Evolutionary conservation across 2,329 filamentous ascomycete genomes (phyloP).

Genomic region (Cladosporium phlei): DNA sequence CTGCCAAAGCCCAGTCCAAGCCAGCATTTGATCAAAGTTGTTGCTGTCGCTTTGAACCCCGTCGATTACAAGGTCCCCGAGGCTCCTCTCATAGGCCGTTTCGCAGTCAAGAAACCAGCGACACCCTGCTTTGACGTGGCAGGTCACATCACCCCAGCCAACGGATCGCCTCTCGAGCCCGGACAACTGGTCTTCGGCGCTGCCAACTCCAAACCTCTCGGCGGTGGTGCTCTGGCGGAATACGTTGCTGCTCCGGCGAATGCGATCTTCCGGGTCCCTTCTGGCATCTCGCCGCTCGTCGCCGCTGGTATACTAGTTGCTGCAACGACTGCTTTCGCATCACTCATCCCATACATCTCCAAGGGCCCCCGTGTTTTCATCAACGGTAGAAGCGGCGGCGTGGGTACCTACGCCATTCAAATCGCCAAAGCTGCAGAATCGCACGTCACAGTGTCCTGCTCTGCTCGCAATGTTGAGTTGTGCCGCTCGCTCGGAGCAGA

Average conservation of each 20-base stretch:
- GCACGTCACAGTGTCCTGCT: constrained; percentile 57
- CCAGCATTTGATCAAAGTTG: constrained; percentile 53
- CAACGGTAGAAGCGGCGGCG: constrained; percentile 61
- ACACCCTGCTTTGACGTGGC: constrained; percentile 50
- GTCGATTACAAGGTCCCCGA: constrained; percentile 62
- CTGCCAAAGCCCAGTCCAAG: constrained; percentile 28
- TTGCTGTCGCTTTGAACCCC: constrained; percentile 50
- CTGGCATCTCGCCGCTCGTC: constrained; percentile 36
- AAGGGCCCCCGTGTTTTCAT: constrained; percentile 53
- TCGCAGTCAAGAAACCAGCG: constrained; percentile 35
- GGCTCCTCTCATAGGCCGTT: constrained; percentile 34
- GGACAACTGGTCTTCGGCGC: constrained; percentile 40
- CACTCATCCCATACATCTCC: constrained; percentile 34
- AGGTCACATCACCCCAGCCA: constrained; percentile 44
- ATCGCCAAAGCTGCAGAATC: constrained; percentile 59
- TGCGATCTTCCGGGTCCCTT: constrained; percentile 39
- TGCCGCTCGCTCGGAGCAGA: constrained; percentile 58
- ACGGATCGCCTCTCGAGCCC: constrained; percentile 25
- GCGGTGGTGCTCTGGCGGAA: constrained; percentile 34
- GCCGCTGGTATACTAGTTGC: constrained; percentile 32
- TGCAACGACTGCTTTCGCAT: constrained; percentile 37
- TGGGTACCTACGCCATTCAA: constrained; percentile 57
- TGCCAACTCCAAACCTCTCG: constrained; percentile 29
- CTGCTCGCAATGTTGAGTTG: constrained; percentile 52
- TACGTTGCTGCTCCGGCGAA: constrained; percentile 35